Evolutionary conservation across 2,329 filamentous ascomycete species (phyloP), one percentile per base, ranked within the genome.

Genomic region (Colletotrichum musicola): DNA sequence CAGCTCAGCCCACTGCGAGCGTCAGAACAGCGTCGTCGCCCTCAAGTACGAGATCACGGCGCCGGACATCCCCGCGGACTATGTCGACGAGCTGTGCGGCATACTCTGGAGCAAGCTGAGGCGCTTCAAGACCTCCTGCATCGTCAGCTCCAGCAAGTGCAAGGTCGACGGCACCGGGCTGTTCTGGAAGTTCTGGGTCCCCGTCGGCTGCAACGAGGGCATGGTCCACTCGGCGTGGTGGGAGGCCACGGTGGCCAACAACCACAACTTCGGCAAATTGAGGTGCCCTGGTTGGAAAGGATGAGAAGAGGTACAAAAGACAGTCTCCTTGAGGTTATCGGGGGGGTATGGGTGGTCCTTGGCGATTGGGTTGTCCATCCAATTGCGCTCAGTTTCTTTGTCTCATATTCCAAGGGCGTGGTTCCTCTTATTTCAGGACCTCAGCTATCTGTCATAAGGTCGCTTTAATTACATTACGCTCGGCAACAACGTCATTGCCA

Each of bases 191-290:
- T 44, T 56, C 18, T 42, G 35, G 54, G 18, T 25, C 5, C 44
- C 56, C 7, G 6, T 50, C n/a, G 27, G 56, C 13, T 59, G 42
- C 30, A 59, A 50, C 56, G 3, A n/a, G 4, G 25, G 27, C 16
- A 59, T 59, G 56, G 27, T 59, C 2, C 16, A 18, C 1, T 50
- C 44, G 9, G 25, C 44, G 25, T 59, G 56, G 56, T 59, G 27
- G 22, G 44, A 40, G 56, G 44, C 56, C 9, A 44, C 38, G 22
- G 44, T 25, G 56, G 44, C 56, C 9, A 44, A 20, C 18, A 40
- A 35, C n/a, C 18, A 38, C 18, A 22, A 38, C 12, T 59, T 22
- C 7, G 56, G 44, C 9, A 16, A 4, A 6, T 10, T 44, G 6
- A 6, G 27, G 1, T 56, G 54, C 38, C 12, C n/a, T 4, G n/a